Evolutionary conservation across 306 rosid genomes (phyloP).

Genomic region (Corylus avellana): DNA sequence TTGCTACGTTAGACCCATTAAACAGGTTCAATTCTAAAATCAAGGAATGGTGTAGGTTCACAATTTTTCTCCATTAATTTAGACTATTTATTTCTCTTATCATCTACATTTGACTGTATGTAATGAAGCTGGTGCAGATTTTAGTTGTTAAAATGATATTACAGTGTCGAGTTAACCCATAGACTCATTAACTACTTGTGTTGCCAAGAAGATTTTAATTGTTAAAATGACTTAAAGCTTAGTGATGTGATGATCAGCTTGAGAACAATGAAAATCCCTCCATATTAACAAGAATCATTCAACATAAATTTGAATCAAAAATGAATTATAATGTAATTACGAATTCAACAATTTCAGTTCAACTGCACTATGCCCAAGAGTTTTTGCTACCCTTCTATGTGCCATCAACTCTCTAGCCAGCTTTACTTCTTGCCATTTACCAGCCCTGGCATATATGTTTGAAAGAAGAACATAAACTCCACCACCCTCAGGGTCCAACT

Average conservation of each 20-base stretch:
- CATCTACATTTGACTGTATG: not conserved
- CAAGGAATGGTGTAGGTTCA: not conserved
- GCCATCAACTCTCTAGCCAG: conserved; percentile 56
- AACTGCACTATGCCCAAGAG: conserved; percentile 62
- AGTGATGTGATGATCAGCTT: not conserved
- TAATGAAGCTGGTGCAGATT: too few relatives aligned
- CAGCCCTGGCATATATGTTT: conserved; percentile 70
- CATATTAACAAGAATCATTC: not conserved
- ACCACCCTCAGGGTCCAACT: conserved; percentile 52
- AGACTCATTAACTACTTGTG: too few relatives aligned
- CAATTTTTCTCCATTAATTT: not conserved
- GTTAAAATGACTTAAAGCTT: not conserved
- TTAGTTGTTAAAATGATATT: too few relatives aligned
- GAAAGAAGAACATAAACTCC: conserved; percentile 73
- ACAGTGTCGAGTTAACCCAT: too few relatives aligned
- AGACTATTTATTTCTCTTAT: not conserved
- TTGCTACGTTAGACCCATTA: not conserved
- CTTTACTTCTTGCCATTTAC: conserved; percentile 69
- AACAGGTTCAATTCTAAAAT: not conserved
- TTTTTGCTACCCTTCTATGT: conserved; percentile 51
- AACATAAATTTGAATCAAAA: not conserved
- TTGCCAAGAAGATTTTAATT: not conserved
- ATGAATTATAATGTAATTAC: not conserved
- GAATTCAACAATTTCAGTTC: conserved; percentile 45
- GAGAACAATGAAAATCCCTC: too few relatives aligned